Evolutionary conservation across 2,329 filamentous ascomycete genomes (phyloP), one percentile per base, ranked within the genome.

Genomic region (Fusarium foetens): DNA sequence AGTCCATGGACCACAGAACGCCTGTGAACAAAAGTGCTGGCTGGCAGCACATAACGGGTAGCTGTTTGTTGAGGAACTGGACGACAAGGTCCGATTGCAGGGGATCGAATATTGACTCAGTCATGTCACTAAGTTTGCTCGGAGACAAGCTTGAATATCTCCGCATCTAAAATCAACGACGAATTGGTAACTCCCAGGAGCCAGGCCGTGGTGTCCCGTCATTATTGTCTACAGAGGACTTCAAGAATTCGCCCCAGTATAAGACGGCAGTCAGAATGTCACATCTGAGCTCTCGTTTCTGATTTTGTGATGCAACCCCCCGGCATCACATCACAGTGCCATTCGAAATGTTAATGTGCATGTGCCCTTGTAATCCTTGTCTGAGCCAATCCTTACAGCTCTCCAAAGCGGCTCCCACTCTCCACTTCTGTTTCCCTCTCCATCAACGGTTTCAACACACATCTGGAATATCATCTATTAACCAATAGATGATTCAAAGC

Each of bases 251-350:
- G 58, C 61, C 71, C 31, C 21, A 49, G 54, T 57, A 25, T 66
- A 68, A 67, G 68, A 69, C 71, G 71, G 72, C 53, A 76, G 54
- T 74, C 59, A 49, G 66, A 73, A 57, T 46, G 70, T 72, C 68
- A 68, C 71, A 70, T 73, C 48, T 70, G 58, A 75, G 60, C 58
- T 62, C 63, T 75, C 64, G 65, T 55, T 73, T 68, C 54, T 64
- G 72, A 73, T 55, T 55, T 70, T 70, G 49, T 51, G 58, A 73
- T 73, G 70, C 63, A 64, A 48, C 57, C 61, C 66, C 71, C 70
- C 54, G 45, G 53, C 62, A 68, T 64, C 74, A 69, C 63, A 71
- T 74, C 71, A 76, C 71, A 76, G 61, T 74, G 54, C 54, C 54
- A 57, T 49, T 57, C 33, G 49, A 53, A 29, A 23, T 39, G 41